Evolutionary conservation across 805 yeast genomes (phyloP), one percentile per base, ranked within the genome.

Genomic region (Brettanomyces nanus): DNA sequence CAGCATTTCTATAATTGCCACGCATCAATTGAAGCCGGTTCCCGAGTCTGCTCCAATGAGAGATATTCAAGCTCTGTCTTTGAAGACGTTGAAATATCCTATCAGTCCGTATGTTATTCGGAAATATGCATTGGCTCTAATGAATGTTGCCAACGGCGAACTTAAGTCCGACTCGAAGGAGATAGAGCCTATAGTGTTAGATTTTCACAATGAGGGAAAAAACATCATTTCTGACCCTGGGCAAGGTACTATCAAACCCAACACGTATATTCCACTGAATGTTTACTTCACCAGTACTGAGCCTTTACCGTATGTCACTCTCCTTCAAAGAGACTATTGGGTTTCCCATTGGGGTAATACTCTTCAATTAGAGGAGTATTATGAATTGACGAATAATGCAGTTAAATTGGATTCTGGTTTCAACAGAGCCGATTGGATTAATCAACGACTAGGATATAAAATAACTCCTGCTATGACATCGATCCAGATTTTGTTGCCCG

Each of bases 341-440:
- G 66, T 89, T 36, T 90, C 96, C 3, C 95, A 87, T 45, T 71
- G 86, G 85, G 74, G 86, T 46, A 55, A 76, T 49, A 60, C 84
- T 37, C 53, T 82, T 42, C 73, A 85, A 56, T 67, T 86, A 44
- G 95, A 87, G 54, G 97, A 92, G 56, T 77, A 80, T 53, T 89
- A 86, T 56, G 90, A 86, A 62, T 49, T 87, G 26, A 68, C 77
- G 36, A 87, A 92, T 54, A 68, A 65, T 31, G 97, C 82, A 22
- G 94, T 95, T 3, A 63, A 66, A 44, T 68, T 92, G 48, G 61
- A 66, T 36, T 51, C 66, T 5, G 92, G 92, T 1, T 92, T 86
- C 58, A 77, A 90, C 19, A 76, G 98, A 56, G 71, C 77, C 4
- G 85, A 85, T 35, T 86, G 79, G 75, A 72, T 79, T 75, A 65